Base-by-base conservation (phyloP, 768 basidiomycete genomes). In the Rubroboletus pulcherrimus region DNA sequence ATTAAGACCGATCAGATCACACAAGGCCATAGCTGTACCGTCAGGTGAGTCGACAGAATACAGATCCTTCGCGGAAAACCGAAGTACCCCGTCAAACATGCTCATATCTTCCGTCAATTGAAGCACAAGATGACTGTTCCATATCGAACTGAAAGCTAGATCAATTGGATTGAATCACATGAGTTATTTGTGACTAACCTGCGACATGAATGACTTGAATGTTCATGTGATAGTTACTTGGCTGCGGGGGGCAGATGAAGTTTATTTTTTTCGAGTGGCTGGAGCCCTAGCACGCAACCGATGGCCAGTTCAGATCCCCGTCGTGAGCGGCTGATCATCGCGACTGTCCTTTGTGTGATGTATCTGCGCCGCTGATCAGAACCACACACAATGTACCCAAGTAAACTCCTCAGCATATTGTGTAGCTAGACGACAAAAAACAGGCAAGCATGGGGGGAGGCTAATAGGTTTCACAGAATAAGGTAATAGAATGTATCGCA, bases 401-500 rank as follows among this genome's bases (percentile, higher is more conserved):
- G 29, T 4, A 38, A 29, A 26, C 26, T 14, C 33, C 26, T 14
- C 33, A 46, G 15, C 52, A 56, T 53, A 53, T 38, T n/a, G 15
- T 24, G 14, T 50, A 40, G n/a, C n/a, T 10, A 29, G 21, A 21
- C 34, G 30, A 49, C 31, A 57, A 38, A 38, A 35, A 45, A 30
- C 0, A 2, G 42, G 35, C 14, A 46, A 42, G 48, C 58, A 59
- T 58, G 14, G 12, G n/a, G 41, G 40, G n/a, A 26, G 14, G 3
- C 15, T 55, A 41, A 54, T 59, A 60, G 31, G 42, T 47, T 33
- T 34, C 42, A 39, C 38, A 40, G 49, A 37, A 46, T 60, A 62
- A 53, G 19, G 39, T 61, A 61, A 15, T 8, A 34, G 24, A 40
- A 44, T 30, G 60, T 42, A 24, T 61, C 44, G 49, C 53, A 17